A percentile compares a stretch with the other conserved stretches of the same genome.
Evolutionary conservation across 2,329 filamentous ascomycete genomes (phyloP).

Genomic region (Sclerotiophoma versabilis): DNA sequence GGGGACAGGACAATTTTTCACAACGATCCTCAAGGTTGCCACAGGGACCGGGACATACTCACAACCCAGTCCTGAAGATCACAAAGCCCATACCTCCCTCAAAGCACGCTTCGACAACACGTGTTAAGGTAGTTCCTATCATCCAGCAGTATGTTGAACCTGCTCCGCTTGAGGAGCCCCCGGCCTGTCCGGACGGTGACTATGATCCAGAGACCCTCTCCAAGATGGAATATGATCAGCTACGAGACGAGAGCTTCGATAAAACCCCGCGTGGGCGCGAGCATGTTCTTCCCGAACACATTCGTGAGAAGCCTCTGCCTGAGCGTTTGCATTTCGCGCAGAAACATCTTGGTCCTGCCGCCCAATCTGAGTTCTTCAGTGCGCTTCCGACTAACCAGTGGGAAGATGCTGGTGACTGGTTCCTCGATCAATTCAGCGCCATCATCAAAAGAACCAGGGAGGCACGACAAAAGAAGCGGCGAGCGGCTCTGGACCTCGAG

Average conservation of each 20-base stretch:
- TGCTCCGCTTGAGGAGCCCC: conserved; percentile 11
- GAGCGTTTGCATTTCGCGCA: conserved; percentile 41
- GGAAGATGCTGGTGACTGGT: conserved; percentile 69
- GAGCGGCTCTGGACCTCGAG: conserved; percentile 62
- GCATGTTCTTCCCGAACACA: conserved; percentile 30
- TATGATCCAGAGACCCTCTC: conserved; percentile 56
- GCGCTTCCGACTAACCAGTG: conserved; percentile 62
- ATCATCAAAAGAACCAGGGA: conserved; percentile 61
- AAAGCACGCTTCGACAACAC: conserved; percentile 7
- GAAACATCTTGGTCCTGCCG: conserved; percentile 31
- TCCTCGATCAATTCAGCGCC: conserved; percentile 62
- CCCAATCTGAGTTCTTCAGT: conserved; percentile 60
- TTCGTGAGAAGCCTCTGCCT: conserved; percentile 34
- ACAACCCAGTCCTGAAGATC: conserved; percentile 2
- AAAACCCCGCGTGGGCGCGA: conserved; percentile 34
- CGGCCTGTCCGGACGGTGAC: conserved; percentile 42
- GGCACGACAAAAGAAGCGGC: conserved; percentile 61
- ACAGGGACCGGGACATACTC: background rate
- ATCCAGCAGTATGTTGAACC: conserved; percentile 17
- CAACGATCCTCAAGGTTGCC: background rate
- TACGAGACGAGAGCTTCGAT: conserved; percentile 60
- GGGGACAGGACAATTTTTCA: conserved; percentile 4
- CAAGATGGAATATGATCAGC: conserved; percentile 56
- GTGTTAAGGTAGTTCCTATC: conserved; percentile 10
- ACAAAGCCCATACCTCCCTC: conserved; percentile 1